Conservation (phyloP, 2,329 filamentous ascomycete species). For the Xylariaceae sp. region DNA sequence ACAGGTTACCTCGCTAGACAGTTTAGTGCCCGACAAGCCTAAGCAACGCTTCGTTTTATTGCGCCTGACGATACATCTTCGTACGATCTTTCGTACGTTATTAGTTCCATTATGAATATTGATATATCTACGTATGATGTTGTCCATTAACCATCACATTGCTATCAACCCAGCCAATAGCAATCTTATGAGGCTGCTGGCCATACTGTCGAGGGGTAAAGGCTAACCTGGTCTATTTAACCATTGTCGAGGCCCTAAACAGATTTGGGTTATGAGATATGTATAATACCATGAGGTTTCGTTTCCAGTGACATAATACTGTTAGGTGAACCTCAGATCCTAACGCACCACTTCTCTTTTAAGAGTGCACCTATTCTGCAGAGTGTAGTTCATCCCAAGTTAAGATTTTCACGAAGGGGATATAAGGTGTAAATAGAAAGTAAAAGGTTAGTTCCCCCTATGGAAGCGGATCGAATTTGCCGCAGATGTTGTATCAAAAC, state of each 20-base stretch:
- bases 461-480: neutral
- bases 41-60: neutral
- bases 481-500: neutral
- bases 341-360: neutral
- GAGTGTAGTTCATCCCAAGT: neutral
- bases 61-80: neutral
- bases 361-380: neutral
- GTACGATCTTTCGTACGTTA: neutral
- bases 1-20: neutral
- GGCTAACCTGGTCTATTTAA: neutral
- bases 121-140: neutral
- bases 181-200: too few relatives aligned
- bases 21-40: neutral
- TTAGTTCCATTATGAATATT: neutral
- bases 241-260: neutral
- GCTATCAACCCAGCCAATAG: neutral
- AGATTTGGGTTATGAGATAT: neutral
- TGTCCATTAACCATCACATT: too few relatives aligned
- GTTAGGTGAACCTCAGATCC: too few relatives aligned
- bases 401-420: neutral
- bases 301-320: neutral
- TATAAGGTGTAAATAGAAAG: neutral
- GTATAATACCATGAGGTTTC: neutral
- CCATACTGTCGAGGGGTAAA: neutral
- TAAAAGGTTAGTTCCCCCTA: neutral